Evolutionary conservation across 1,284 basidiomycete genomes (phyloP).

Genomic region (Austropuccinia psidii): DNA sequence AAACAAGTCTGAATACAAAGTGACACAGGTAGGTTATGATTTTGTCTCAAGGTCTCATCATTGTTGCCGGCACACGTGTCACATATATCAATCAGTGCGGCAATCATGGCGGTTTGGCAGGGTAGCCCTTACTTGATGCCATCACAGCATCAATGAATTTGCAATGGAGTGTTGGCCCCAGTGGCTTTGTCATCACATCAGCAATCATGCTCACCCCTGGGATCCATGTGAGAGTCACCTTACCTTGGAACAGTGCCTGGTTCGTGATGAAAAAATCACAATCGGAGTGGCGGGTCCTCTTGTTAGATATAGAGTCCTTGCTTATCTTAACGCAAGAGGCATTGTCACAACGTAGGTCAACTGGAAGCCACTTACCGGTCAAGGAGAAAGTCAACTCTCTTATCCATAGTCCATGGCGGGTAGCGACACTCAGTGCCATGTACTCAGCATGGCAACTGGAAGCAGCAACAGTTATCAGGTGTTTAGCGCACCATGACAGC

Average conservation of each 20-base stretch:
- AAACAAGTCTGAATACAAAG: too few species aligned
- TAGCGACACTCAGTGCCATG: neutral
- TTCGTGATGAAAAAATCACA: neutral
- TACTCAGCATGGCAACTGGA: slow-evolving; percentile 10
- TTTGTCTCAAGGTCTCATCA: too few species aligned
- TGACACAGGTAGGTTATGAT: too few species aligned
- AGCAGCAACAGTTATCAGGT: neutral
- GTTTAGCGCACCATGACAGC: neutral
- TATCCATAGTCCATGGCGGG: neutral
- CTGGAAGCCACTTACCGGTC: neutral
- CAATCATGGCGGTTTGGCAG: too few species aligned
- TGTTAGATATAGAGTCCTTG: neutral
- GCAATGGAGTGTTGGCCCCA: neutral
- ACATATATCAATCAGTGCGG: too few species aligned
- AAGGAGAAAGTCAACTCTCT: neutral
- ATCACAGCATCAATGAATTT: too few species aligned
- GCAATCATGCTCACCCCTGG: neutral
- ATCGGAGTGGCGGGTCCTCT: neutral
- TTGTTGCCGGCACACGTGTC: too few species aligned
- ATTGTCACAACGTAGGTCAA: neutral
- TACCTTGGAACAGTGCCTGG: neutral
- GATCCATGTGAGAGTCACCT: neutral
- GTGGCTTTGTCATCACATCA: neutral
- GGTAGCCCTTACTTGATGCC: too few species aligned
- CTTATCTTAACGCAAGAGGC: neutral